Evolutionary conservation across 371 early-diverging fungal genomes (phyloP).

Genomic region (Basidiobolus meristosporus): DNA sequence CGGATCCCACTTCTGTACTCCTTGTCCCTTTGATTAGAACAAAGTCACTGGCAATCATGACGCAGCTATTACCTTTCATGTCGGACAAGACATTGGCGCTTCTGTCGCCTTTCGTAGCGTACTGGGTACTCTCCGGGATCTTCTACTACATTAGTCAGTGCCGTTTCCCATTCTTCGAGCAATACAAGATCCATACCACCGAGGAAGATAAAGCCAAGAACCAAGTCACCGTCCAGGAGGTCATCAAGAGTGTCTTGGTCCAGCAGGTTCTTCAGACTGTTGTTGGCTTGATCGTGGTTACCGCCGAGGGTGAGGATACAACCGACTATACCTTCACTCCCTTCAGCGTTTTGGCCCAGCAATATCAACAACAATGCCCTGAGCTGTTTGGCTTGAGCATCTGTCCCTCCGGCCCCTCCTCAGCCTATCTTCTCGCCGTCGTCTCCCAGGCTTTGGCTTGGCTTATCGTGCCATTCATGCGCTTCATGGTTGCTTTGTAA

Average conservation of each 20-base stretch:
- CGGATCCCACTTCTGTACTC: no score
- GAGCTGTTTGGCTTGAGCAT: no score
- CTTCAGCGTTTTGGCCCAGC: no score
- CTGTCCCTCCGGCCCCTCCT: no score
- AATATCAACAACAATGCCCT: no score
- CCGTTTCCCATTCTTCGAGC: slow-evolving; percentile 38
- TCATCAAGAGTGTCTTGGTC: slow-evolving; percentile 25
- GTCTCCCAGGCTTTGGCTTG: no score
- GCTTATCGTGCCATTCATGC: no score
- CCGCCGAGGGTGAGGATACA: slow-evolving; percentile 16
- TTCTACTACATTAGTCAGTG: slow-evolving; percentile 33
- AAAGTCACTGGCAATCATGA: no score
- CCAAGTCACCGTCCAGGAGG: slow-evolving; percentile 28
- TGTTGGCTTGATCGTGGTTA: slow-evolving; percentile 13
- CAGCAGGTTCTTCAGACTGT: slow-evolving; percentile 32
- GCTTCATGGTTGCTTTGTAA: no score
- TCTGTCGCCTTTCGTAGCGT: slow-evolving; percentile 36
- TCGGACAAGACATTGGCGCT: slow-evolving; percentile 33
- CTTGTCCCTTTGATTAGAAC: no score
- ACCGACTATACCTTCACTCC: no score
- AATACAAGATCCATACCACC: slow-evolving; percentile 46
- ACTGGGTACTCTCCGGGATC: slow-evolving; percentile 46
- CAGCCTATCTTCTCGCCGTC: no score
- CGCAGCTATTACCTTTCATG: slow-evolving; percentile 16
- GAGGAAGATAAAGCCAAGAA: slow-evolving; percentile 36